Evolutionary conservation across 129 eudicot genomes (phyloP).

Genomic region (Lactuca saligna): DNA sequence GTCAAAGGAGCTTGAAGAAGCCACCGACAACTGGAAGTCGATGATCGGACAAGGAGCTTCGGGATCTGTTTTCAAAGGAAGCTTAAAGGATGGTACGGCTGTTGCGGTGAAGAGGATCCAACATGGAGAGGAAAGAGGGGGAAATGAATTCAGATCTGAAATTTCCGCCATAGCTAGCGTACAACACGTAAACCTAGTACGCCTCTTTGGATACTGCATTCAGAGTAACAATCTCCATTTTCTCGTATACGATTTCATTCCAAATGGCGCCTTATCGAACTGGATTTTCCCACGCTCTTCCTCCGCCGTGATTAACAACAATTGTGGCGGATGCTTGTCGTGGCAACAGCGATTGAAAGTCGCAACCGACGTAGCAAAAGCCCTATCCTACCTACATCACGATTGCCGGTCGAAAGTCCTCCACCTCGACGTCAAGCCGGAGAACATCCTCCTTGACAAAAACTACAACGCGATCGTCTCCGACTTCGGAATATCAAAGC

Average conservation of each 20-base stretch:
- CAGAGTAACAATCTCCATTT: conserved; percentile 41
- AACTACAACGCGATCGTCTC: conserved; percentile 51
- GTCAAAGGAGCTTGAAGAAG: conserved; percentile 60
- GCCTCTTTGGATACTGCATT: conserved; percentile 55
- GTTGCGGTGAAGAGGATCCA: conserved; percentile 78
- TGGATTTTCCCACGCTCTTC: conserved; percentile 51
- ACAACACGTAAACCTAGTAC: conserved; percentile 71
- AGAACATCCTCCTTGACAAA: conserved; percentile 59
- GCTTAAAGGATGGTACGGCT: conserved; percentile 51
- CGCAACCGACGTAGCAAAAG: conserved; percentile 74
- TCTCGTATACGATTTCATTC: conserved; percentile 64
- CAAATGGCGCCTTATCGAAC: conserved; percentile 56
- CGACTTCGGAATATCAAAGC: conserved; percentile 79
- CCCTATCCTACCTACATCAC: conserved; percentile 72
- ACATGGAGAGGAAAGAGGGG: conserved; percentile 55
- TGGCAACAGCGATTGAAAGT: conserved; percentile 52
- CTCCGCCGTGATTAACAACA: conserved; percentile 4
- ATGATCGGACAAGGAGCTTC: conserved; percentile 69
- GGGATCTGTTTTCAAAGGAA: conserved; percentile 61
- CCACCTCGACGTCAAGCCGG: conserved; percentile 82
- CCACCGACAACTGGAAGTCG: conserved; percentile 54
- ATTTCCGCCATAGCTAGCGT: conserved; percentile 75
- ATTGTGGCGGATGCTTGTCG: conserved; percentile 49
- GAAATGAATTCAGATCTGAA: conserved; percentile 71
- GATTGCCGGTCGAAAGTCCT: conserved; percentile 75